These are phyloP conservation scores for Saksenaea vasiformis DNA, from an alignment of 371 early-diverging fungal species.

Conservation along the genomic window DNA sequence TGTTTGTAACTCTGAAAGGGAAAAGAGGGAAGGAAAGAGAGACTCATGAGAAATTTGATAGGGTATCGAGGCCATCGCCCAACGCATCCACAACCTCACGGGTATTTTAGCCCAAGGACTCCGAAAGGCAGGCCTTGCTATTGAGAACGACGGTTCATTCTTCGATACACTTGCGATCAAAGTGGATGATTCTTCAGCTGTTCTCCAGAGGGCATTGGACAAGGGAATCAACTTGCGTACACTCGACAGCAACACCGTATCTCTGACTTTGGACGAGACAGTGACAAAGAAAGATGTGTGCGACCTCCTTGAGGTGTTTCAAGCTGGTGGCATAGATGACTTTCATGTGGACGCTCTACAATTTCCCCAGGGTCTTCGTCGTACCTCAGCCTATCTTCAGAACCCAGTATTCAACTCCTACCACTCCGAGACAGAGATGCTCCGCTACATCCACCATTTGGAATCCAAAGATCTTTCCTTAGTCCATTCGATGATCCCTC, in stretches of 20 bases:
- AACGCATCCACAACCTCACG: conserved; percentile 90
- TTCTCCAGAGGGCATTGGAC: conserved; percentile 74
- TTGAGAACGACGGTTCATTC: conserved; percentile 78
- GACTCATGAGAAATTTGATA: conserved; percentile 15
- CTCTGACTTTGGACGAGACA: conserved; percentile 92
- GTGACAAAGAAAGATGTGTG: conserved; percentile 79
- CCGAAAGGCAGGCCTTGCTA: conserved; percentile 63
- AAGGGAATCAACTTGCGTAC: conserved; percentile 86
- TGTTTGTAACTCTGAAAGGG: not conserved
- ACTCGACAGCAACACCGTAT: conserved; percentile 73
- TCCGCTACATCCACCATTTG: conserved; percentile 91
- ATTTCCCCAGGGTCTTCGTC: conserved; percentile 67
- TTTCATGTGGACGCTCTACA: conserved; percentile 29
- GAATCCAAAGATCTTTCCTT: conserved; percentile 95
- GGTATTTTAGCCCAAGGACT: conserved; percentile 79
- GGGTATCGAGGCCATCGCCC: conserved; percentile 88
- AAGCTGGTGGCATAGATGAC: conserved; percentile 37
- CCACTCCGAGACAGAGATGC: conserved; percentile 98
- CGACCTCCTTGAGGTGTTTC: conserved; percentile 74
- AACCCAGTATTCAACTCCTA: conserved; percentile 93
- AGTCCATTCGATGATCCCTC: conserved; percentile 96
- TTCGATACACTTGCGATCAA: conserved; percentile 93
- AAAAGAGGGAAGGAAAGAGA: not conserved
- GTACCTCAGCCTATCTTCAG: conserved; percentile 76
- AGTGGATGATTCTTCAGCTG: conserved; percentile 60